Evolutionary conservation across 306 rosid species (phyloP).

Genomic region (Cicer pinnatifidum): DNA sequence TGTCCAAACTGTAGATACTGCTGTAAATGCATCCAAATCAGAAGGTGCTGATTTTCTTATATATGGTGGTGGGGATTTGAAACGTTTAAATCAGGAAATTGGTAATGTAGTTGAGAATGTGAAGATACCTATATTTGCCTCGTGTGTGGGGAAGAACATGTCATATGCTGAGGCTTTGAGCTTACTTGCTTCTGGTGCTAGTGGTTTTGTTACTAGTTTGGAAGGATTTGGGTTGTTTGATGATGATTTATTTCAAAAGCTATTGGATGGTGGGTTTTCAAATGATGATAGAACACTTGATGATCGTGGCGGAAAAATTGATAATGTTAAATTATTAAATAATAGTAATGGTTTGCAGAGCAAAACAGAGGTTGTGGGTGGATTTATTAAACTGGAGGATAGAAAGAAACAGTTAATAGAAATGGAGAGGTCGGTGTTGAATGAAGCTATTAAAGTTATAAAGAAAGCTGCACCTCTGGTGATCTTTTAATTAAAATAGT

Average conservation of each 20-base stretch:
- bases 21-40: conserved; percentile 72
- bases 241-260: conserved; percentile 52
- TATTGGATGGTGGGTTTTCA: conserved; percentile 50
- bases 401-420: conserved; percentile 71
- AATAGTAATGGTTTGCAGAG: conserved; percentile 51
- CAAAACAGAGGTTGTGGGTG: conserved; percentile 54
- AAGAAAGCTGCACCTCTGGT: conserved; percentile 99
- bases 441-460: conserved; percentile 70
- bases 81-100: conserved; percentile 44
- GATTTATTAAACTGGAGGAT: conserved; percentile 81
- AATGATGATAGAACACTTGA: conserved; percentile 46
- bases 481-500: conserved; percentile 80
- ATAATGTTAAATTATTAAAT: conserved; percentile 39
- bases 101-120: conserved; percentile 60
- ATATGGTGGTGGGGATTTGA: conserved; percentile 53
- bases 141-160: conserved; percentile 45
- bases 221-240: conserved; percentile 56
- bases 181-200: conserved; percentile 69
- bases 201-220: conserved; percentile 78
- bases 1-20: conserved; percentile 67
- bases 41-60: conserved; percentile 98
- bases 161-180: conserved; percentile 55
- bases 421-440: conserved; percentile 70
- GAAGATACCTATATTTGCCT: conserved; percentile 80
- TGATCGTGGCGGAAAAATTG: conserved; percentile 26